These are phyloP conservation scores for Rhamnella rubrinervis DNA, from an alignment of 331 rosid genomes.

Conservation along the genomic window DNA sequence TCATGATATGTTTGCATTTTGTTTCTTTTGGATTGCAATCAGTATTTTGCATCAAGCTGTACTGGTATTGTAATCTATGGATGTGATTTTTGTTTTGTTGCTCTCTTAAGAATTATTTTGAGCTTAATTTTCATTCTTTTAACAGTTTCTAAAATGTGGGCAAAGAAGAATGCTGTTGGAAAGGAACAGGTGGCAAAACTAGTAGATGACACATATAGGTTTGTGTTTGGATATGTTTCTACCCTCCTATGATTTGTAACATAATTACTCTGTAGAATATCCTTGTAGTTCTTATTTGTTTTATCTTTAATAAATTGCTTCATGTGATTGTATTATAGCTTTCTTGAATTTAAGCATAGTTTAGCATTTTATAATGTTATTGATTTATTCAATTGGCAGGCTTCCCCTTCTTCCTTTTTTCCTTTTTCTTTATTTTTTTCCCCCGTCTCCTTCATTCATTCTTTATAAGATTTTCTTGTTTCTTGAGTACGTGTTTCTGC, in stretches of 20 bases:
- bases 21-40: not conserved
- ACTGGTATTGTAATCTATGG: slow-evolving; percentile 6
- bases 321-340: not conserved
- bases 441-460: slow-evolving; percentile 6
- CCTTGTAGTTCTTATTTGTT: not conserved
- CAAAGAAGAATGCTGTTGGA: slow-evolving; percentile 72
- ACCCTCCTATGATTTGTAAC: slow-evolving; percentile 9
- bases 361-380: slow-evolving; percentile 1
- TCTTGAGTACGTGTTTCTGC: slow-evolving; percentile 10
- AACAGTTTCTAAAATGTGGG: slow-evolving; percentile 68
- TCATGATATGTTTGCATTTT: not conserved
- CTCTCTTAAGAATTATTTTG: slow-evolving; percentile 2
- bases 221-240: slow-evolving; percentile 29
- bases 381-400: too few species aligned
- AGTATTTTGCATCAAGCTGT: slow-evolving; percentile 5
- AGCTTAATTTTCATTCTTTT: slow-evolving; percentile 14
- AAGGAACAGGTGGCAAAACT: slow-evolving; percentile 87
- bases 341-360: not conserved
- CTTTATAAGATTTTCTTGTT: not conserved
- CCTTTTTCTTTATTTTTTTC: not conserved
- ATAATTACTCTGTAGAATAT: not conserved
- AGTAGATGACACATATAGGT: slow-evolving; percentile 94
- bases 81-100: slow-evolving; percentile 20
- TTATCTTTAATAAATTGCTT: not conserved
- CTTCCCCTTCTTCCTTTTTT: not conserved